Evolutionary conservation across 2,329 filamentous ascomycete species (phyloP).

Genomic region (Arthroderma uncinatum): DNA sequence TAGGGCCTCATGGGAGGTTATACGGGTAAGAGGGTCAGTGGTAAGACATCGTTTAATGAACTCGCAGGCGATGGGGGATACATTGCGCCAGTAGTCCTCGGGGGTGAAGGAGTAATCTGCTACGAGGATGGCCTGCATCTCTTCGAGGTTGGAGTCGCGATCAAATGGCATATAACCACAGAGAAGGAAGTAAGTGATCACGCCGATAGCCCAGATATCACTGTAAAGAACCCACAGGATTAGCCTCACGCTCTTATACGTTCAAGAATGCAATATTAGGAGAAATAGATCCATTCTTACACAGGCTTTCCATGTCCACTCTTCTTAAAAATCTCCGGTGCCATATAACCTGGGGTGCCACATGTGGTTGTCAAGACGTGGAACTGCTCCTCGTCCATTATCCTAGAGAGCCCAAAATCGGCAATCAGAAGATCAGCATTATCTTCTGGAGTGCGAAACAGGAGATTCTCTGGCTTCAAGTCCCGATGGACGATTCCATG

Average conservation of each 20-base stretch:
- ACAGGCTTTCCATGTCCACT: slow-evolving; percentile 95
- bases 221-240: slow-evolving; percentile 27
- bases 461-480: slow-evolving; percentile 90
- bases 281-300: slow-evolving; percentile 31
- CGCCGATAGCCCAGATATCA: slow-evolving; percentile 94
- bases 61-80: slow-evolving; percentile 73
- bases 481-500: slow-evolving; percentile 98
- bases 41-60: slow-evolving; percentile 90
- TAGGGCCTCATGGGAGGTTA: slow-evolving; percentile 74
- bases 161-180: slow-evolving; percentile 98
- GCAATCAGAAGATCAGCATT: slow-evolving; percentile 95
- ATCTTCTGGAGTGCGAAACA: slow-evolving; percentile 95
- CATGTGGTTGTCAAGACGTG: slow-evolving; percentile 96
- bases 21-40: slow-evolving; percentile 72
- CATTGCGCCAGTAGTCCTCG: slow-evolving; percentile 89
- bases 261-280: background rate
- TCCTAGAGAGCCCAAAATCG: slow-evolving; percentile 87
- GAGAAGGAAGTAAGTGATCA: slow-evolving; percentile 96
- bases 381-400: slow-evolving; percentile 99
- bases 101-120: slow-evolving; percentile 95
- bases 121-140: slow-evolving; percentile 97
- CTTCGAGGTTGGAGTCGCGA: slow-evolving; percentile 91
- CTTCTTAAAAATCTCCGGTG: slow-evolving; percentile 98
- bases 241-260: background rate
- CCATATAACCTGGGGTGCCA: slow-evolving; percentile 97